Conservation (phyloP, 805 yeast species). For the Saccharomycopsis javanensis region DNA sequence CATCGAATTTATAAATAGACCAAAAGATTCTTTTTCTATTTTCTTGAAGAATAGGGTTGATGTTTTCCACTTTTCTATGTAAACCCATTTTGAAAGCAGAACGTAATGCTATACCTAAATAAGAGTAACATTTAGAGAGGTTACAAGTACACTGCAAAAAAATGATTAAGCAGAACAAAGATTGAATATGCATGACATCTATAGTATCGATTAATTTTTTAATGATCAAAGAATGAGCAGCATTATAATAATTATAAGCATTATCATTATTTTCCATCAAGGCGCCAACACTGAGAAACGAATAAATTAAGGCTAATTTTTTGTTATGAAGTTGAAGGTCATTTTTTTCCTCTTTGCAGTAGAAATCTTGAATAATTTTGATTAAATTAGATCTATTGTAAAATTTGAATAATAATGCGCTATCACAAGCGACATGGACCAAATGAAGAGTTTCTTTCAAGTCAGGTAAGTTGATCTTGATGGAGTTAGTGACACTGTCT, state of each 20-base stretch:
- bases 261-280: slow-evolving; percentile 35
- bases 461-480: slow-evolving; percentile 64
- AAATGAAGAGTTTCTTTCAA: slow-evolving; percentile 61
- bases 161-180: slow-evolving; percentile 76
- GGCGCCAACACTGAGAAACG: slow-evolving; percentile 85
- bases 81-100: slow-evolving; percentile 76
- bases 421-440: slow-evolving; percentile 71
- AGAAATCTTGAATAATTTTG: slow-evolving; percentile 13
- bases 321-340: slow-evolving; percentile 24
- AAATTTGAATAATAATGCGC: slow-evolving; percentile 77
- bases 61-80: slow-evolving; percentile 59
- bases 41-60: slow-evolving; percentile 70
- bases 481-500: slow-evolving; percentile 17
- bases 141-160: slow-evolving; percentile 85
- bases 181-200: slow-evolving; percentile 23
- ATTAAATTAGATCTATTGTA: slow-evolving; percentile 48
- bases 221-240: slow-evolving; percentile 13
- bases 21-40: slow-evolving; percentile 78
- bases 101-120: slow-evolving; percentile 79
- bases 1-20: slow-evolving; percentile 86
- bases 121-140: slow-evolving; percentile 77
- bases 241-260: slow-evolving; percentile 19
- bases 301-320: slow-evolving; percentile 70
- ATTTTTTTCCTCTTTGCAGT: slow-evolving; percentile 1
- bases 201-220: slow-evolving; percentile 18